Evolutionary conservation across 306 rosid species (phyloP).

Genomic region (Lotus japonicus): DNA sequence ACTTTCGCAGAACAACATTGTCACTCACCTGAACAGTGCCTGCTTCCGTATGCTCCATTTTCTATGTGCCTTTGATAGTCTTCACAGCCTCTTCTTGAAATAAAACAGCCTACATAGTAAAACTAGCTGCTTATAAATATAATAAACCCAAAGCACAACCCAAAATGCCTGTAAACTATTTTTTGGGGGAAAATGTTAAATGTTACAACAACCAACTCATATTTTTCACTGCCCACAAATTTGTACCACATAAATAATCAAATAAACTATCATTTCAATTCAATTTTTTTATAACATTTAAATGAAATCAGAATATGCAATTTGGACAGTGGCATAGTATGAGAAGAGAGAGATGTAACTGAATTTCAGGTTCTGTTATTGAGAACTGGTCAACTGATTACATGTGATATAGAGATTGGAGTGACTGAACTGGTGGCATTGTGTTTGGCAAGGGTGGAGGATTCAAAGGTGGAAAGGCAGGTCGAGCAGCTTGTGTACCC

Average conservation of each 20-base stretch:
- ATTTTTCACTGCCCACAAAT: too few relatives aligned
- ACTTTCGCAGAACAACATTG: constrained; percentile 68
- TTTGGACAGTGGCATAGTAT: neutral
- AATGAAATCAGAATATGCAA: neutral
- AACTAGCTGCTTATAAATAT: too few relatives aligned
- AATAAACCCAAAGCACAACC: too few relatives aligned
- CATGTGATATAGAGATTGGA: too few relatives aligned
- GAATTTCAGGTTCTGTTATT: too few relatives aligned
- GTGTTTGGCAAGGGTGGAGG: too few relatives aligned
- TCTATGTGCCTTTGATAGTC: constrained; percentile 16
- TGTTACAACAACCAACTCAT: too few relatives aligned
- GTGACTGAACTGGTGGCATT: too few relatives aligned
- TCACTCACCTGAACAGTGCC: constrained; percentile 24
- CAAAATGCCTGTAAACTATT: neutral
- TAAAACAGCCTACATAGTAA: constrained; percentile 32
- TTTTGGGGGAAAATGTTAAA: neutral
- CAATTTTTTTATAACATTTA: neutral
- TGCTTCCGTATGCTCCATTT: constrained; percentile 28
- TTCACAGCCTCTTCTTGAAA: constrained; percentile 18
- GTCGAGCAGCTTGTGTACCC: too few relatives aligned
- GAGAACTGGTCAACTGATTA: too few relatives aligned
- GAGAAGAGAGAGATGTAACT: too few relatives aligned
- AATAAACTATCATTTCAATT: neutral
- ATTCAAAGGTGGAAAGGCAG: too few relatives aligned
- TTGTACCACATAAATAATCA: neutral